phyloP scores from a whole-genome alignment of 352 stramenopile genomes.

The Globisporangium uncinulatum region DNA sequence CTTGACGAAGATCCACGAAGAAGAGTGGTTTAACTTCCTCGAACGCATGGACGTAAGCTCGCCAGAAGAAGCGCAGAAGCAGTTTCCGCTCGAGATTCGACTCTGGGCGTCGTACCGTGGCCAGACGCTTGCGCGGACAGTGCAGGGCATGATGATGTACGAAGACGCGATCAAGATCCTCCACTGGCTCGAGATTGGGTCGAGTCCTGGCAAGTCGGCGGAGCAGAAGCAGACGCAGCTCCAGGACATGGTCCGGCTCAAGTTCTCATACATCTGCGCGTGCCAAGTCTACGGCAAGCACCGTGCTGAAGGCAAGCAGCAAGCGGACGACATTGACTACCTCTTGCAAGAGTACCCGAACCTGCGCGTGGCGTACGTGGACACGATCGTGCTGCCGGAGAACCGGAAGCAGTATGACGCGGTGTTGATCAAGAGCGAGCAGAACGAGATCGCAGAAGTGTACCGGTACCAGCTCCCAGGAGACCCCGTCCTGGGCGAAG shows the following conservation, averaged over 20 bases:
- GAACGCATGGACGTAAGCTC: constrained; percentile 63
- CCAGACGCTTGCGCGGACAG: constrained; percentile 67
- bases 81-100: constrained; percentile 67
- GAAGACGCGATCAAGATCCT: constrained; percentile 81
- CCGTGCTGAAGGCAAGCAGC: constrained; percentile 51
- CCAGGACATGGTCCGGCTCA: constrained; percentile 76
- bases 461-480: constrained; percentile 76
- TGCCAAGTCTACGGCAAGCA: constrained; percentile 84
- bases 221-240: constrained; percentile 73
- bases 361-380: constrained; percentile 77
- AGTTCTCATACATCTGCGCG: constrained; percentile 82
- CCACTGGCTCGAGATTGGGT: constrained; percentile 78
- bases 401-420: constrained; percentile 60
- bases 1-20: constrained; percentile 66
- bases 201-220: constrained; percentile 46
- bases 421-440: constrained; percentile 68
- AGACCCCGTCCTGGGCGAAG: constrained; percentile 76
- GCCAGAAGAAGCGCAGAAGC: constrained; percentile 52
- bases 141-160: constrained; percentile 82
- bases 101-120: constrained; percentile 75
- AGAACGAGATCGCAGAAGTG: constrained; percentile 60
- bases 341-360: constrained; percentile 74
- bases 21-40: constrained; percentile 82
- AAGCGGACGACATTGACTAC: constrained; percentile 75
- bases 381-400: too few species aligned